Evolutionary conservation across 1,139 yeast species (phyloP).

Genomic region (Suhomyces ambrosiae): DNA sequence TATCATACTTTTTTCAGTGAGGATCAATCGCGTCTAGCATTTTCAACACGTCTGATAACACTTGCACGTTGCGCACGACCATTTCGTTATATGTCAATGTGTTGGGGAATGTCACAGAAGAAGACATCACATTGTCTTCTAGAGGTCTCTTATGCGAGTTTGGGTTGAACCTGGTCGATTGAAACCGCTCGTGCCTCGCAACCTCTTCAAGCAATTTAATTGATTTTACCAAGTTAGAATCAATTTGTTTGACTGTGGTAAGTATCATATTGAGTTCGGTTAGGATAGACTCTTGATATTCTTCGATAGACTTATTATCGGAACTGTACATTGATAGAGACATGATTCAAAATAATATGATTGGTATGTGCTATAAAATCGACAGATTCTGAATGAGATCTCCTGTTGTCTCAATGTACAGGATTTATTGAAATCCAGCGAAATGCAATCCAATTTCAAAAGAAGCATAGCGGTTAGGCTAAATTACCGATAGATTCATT

Average conservation of each 20-base stretch:
- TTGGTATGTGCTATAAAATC: too few relatives aligned
- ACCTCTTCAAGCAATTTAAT: conserved; percentile 10
- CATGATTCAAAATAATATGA: too few relatives aligned
- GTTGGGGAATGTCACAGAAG: neutral
- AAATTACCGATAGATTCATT: too few relatives aligned
- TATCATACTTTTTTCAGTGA: conserved; percentile 1
- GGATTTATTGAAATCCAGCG: too few relatives aligned
- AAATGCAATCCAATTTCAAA: too few relatives aligned
- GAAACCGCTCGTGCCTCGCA: neutral
- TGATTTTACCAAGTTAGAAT: conserved; percentile 30
- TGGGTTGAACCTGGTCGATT: too few relatives aligned
- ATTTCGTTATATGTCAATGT: conserved; percentile 14
- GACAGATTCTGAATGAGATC: too few relatives aligned
- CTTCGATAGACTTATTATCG: neutral
- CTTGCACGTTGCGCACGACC: conserved; percentile 19
- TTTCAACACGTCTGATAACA: conserved; percentile 18
- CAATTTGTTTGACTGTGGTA: conserved; percentile 33
- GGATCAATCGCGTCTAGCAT: conserved; percentile 16
- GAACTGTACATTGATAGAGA: too few relatives aligned
- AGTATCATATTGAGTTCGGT: conserved; percentile 38
- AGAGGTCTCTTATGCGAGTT: too few relatives aligned
- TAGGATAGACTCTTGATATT: conserved; percentile 29
- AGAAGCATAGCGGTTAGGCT: too few relatives aligned
- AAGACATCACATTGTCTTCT: neutral
- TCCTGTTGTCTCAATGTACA: too few relatives aligned